These are phyloP conservation scores for Mycena capillaripes DNA, from an alignment of 768 basidiomycete species.

Conservation along the genomic window DNA sequence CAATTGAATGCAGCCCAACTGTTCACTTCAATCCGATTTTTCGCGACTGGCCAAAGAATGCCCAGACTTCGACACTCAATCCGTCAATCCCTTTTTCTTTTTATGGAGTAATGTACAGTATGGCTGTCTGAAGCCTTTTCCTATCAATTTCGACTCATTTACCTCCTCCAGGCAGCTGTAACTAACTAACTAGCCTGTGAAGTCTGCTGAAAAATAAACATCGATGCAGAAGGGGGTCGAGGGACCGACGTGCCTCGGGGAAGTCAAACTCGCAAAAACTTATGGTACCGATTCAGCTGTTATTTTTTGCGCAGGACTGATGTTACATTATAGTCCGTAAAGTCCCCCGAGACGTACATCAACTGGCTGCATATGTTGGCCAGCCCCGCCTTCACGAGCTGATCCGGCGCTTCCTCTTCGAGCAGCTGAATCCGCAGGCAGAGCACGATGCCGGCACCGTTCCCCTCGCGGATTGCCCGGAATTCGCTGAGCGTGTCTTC, in stretches of 20 bases:
- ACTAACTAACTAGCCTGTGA: too few species aligned
- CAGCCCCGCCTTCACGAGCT: slow-evolving; percentile 31
- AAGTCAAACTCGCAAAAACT: slow-evolving; percentile 10
- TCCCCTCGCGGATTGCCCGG: slow-evolving; percentile 21
- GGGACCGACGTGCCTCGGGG: slow-evolving; percentile 4
- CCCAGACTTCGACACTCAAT: too few species aligned
- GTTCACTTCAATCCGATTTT: too few species aligned
- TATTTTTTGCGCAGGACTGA: background rate
- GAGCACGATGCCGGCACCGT: background rate
- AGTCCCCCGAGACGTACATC: slow-evolving; percentile 9
- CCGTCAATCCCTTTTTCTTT: too few species aligned
- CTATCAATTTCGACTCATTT: too few species aligned
- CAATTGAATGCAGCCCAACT: too few species aligned
- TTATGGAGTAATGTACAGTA: too few species aligned
- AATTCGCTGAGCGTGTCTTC: slow-evolving; percentile 5
- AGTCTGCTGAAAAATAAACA: too few species aligned
- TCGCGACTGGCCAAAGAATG: too few species aligned
- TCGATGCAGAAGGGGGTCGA: too few species aligned
- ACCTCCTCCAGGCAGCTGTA: too few species aligned
- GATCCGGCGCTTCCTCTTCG: slow-evolving; percentile 34
- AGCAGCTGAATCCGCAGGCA: slow-evolving; percentile 25
- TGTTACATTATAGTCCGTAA: background rate
- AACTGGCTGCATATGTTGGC: slow-evolving; percentile 16
- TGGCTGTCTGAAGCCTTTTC: too few species aligned
- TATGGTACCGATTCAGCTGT: background rate